Evolutionary conservation across 139 green algal species (phyloP).

Genomic region (Volvox reticuliferus): DNA sequence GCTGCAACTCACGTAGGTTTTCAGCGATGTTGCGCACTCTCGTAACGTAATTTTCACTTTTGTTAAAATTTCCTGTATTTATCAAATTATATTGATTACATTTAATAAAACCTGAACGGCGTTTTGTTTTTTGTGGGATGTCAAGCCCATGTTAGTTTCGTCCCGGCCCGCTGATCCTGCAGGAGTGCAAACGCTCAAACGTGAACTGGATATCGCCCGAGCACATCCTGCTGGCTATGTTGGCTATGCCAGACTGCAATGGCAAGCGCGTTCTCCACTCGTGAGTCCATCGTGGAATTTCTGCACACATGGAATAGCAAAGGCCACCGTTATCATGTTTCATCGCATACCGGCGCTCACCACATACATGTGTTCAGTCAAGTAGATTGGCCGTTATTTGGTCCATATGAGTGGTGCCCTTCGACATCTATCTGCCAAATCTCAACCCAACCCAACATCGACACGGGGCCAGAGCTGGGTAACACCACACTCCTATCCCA

Average conservation of each 20-base stretch:
- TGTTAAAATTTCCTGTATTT: neutral
- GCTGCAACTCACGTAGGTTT: slow-evolving; percentile 74
- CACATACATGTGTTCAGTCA: too few species aligned
- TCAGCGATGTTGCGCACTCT: slow-evolving; percentile 19
- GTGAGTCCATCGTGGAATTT: slow-evolving; percentile 43
- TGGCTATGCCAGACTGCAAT: slow-evolving; percentile 65
- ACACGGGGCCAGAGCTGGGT: too few species aligned
- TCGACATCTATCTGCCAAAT: too few species aligned
- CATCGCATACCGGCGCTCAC: too few species aligned
- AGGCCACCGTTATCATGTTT: too few species aligned
- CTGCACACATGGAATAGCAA: too few species aligned
- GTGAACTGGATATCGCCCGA: slow-evolving; percentile 94
- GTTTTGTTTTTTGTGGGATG: neutral
- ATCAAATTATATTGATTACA: neutral
- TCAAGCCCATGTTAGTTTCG: neutral
- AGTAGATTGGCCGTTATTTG: too few species aligned
- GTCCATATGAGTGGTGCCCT: too few species aligned
- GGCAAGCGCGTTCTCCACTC: slow-evolving; percentile 61
- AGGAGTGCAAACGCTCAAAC: slow-evolving; percentile 83
- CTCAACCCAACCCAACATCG: too few species aligned
- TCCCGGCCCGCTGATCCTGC: neutral
- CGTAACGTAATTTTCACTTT: neutral
- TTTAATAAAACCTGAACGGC: neutral
- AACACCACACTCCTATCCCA: too few species aligned
- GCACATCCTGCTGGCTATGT: slow-evolving; percentile 90